phyloP scores from a whole-genome alignment of 1,139 yeast species.

The Sugiyamaella pinicola region DNA sequence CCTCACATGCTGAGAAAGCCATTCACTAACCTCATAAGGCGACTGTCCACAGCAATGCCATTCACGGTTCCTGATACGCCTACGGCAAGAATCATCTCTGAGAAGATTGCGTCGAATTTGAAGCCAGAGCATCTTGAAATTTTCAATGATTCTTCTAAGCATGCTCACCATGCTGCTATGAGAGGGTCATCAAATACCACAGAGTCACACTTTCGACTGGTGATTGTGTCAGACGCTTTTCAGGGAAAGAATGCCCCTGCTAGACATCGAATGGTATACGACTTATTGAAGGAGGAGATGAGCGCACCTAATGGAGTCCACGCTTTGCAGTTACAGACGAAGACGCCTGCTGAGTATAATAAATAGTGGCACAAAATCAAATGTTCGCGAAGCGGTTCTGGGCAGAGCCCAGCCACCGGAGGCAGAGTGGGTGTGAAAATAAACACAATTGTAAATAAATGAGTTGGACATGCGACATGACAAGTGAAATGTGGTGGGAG shows the following conservation, averaged over 20 bases:
- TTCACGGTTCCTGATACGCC: constrained; percentile 41
- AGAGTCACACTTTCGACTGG: constrained; percentile 78
- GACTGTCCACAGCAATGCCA: constrained; percentile 17
- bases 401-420: not conserved
- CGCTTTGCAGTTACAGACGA: constrained; percentile 84
- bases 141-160: constrained; percentile 83
- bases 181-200: constrained; percentile 68
- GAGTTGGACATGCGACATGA: not conserved
- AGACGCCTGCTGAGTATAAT: constrained; percentile 63
- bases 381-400: not conserved
- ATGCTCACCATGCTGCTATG: constrained; percentile 85
- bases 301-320: constrained; percentile 69
- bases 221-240: constrained; percentile 71
- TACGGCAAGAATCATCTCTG: constrained; percentile 52
- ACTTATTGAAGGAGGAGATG: constrained; percentile 70
- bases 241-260: constrained; percentile 67
- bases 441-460: not conserved
- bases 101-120: constrained; percentile 51
- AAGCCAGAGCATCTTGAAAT: constrained; percentile 58
- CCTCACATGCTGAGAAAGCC: constrained; percentile 5
- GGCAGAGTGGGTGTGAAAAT: not conserved
- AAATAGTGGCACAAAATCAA: constrained; percentile 14
- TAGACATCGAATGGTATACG: constrained; percentile 78
- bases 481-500: not conserved
- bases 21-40: constrained; percentile 2